phyloP scores from a whole-genome alignment of 768 basidiomycete genomes.

The Ephemerocybe angulata region DNA sequence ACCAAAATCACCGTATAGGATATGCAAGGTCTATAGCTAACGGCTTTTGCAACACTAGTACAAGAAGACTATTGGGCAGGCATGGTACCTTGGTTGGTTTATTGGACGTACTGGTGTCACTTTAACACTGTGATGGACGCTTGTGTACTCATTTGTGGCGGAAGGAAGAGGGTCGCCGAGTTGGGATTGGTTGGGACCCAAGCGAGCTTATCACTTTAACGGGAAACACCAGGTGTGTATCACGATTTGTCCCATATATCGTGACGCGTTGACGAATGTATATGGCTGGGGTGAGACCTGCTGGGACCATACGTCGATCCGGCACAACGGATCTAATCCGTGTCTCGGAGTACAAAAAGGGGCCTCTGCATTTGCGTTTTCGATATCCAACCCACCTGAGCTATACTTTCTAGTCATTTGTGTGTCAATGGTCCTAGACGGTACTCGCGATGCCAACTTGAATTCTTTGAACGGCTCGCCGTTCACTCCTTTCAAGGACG shows the following conservation, averaged over 20 bases:
- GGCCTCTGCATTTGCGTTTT: neutral
- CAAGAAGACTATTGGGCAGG: too few species aligned
- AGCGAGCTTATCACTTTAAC: neutral
- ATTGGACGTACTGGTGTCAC: too few species aligned
- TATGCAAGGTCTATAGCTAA: too few species aligned
- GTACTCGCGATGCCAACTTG: conserved; percentile 16
- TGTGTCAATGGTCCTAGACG: conserved; percentile 27
- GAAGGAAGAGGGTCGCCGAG: neutral
- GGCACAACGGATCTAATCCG: conserved; percentile 31
- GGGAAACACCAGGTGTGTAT: neutral
- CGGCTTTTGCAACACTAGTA: too few species aligned
- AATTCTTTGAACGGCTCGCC: conserved; percentile 14
- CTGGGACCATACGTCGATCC: neutral
- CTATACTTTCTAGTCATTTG: conserved; percentile 6
- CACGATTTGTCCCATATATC: too few species aligned
- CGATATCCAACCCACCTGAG: conserved; percentile 3
- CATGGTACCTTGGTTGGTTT: too few species aligned
- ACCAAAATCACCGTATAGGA: too few species aligned
- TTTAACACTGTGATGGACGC: too few species aligned
- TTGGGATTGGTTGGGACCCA: neutral
- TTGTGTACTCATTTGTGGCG: neutral
- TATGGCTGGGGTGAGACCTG: conserved; percentile 1
- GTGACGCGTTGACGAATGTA: neutral
- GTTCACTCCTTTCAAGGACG: conserved; percentile 15
- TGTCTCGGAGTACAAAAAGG: conserved; percentile 17